A percentile compares a stretch with the other conserved stretches of the same genome.
These are phyloP conservation scores for Cerioporus squamosus DNA, from an alignment of 1,284 basidiomycete genomes.

Conservation along the genomic window DNA sequence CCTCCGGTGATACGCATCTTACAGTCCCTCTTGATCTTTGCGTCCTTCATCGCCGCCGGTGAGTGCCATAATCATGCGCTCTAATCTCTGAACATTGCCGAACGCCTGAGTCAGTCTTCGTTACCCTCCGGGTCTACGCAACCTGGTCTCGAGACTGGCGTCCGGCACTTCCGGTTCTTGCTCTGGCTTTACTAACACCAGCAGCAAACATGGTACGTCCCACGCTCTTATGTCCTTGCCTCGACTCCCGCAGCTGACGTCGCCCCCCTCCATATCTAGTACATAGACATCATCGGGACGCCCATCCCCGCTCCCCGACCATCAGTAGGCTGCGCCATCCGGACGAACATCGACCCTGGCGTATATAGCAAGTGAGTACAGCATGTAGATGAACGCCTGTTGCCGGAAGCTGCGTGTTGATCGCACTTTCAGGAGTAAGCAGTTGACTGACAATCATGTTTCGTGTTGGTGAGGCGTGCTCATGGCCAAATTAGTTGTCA, in stretches of 20 bases:
- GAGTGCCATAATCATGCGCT: not conserved
- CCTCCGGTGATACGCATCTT: conserved; percentile 9
- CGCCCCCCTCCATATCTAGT: conserved; percentile 7
- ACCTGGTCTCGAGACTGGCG: conserved; percentile 18
- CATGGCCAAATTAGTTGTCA: conserved; percentile 13
- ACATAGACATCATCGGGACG: conserved; percentile 9
- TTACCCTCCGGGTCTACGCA: conserved; percentile 14
- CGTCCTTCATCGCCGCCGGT: conserved; percentile 5
- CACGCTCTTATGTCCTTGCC: not conserved
- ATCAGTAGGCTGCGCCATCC: conserved; percentile 24
- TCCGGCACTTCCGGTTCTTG: conserved; percentile 10
- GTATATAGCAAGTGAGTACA: conserved; percentile 15
- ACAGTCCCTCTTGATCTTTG: conserved; percentile 5
- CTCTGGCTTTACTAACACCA: conserved; percentile 20
- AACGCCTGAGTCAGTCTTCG: conserved; percentile 3
- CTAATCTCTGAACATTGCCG: not conserved
- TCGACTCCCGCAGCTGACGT: not conserved
- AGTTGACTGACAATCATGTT: not conserved
- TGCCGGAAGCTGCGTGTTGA: not conserved
- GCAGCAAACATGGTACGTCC: conserved; percentile 13
- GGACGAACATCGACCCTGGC: not conserved
- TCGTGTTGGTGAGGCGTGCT: not conserved
- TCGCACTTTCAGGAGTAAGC: not conserved
- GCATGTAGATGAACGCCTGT: not conserved
- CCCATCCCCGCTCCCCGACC: conserved; percentile 20